A percentile compares a stretch with the other conserved stretches of the same genome.
phyloP scores from a whole-genome alignment of 192 early-diverging fungal genomes.

The Diversispora eburnea region DNA sequence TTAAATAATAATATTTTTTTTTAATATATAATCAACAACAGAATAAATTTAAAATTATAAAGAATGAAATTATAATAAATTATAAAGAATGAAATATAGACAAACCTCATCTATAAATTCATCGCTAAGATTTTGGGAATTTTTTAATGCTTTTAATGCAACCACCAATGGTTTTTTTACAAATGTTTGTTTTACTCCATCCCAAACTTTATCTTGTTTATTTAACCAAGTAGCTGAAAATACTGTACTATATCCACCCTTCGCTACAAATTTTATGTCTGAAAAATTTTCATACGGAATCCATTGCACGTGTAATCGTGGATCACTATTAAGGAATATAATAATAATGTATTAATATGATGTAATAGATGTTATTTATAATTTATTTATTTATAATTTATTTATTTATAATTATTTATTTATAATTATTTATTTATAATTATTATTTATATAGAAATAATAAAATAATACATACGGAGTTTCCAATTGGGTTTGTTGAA shows the following conservation, averaged over 20 bases:
- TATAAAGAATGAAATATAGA: slow-evolving; percentile 1
- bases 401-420: neutral
- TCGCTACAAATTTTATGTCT: slow-evolving; percentile 18
- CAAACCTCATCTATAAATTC: slow-evolving; percentile 26
- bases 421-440: neutral
- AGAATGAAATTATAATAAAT: neutral
- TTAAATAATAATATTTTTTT: too few species aligned
- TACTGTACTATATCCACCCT: slow-evolving; percentile 22
- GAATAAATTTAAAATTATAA: neutral
- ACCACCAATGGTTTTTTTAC: slow-evolving; percentile 19
- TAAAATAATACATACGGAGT: slow-evolving; percentile 14
- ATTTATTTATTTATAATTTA: neutral
- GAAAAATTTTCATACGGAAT: slow-evolving; percentile 24
- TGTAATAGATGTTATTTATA: neutral
- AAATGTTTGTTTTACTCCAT: slow-evolving; percentile 2
- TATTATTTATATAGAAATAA: neutral
- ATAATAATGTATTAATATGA: too few species aligned
- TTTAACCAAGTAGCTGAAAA: slow-evolving; percentile 24
- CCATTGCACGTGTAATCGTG: slow-evolving; percentile 22
- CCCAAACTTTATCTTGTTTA: slow-evolving; percentile 20
- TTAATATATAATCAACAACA: neutral
- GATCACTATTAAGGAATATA: slow-evolving; percentile 2
- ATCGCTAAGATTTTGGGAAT: slow-evolving; percentile 11
- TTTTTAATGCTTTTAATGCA: slow-evolving; percentile 24
- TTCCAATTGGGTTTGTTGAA: slow-evolving; percentile 24